Evolutionary conservation across 1,284 basidiomycete genomes (phyloP).

Genomic region (Fomitopsis betulina): DNA sequence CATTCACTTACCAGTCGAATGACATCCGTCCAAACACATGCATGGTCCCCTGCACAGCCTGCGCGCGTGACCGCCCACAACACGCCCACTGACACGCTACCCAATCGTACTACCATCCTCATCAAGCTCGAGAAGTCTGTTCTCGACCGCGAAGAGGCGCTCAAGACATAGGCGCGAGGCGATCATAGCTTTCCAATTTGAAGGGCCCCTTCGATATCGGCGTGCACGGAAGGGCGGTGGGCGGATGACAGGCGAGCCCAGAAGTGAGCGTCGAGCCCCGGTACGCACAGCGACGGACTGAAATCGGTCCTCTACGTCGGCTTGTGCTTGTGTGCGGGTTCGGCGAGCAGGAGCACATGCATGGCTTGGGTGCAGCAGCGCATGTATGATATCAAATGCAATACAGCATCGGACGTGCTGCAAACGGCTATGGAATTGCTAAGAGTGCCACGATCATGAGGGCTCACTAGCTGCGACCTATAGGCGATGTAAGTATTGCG

Average conservation of each 20-base stretch:
- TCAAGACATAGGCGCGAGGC: constrained; percentile 38
- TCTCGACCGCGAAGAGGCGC: constrained; percentile 81
- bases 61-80: constrained; percentile 96
- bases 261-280: background rate
- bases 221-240: background rate
- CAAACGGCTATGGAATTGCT: too few species aligned
- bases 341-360: too few species aligned
- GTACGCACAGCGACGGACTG: background rate
- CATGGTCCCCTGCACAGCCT: constrained; percentile 51
- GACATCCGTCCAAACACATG: constrained; percentile 1
- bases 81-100: constrained; percentile 78
- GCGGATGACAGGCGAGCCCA: background rate
- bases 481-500: too few species aligned
- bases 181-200: background rate
- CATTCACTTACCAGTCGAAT: background rate
- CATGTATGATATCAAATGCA: too few species aligned
- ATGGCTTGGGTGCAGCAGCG: too few species aligned
- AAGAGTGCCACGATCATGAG: too few species aligned
- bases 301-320: too few species aligned
- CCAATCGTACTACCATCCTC: constrained; percentile 85
- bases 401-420: too few species aligned
- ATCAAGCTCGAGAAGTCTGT: constrained; percentile 92
- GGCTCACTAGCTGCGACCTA: too few species aligned
- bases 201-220: background rate
- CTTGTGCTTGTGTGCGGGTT: too few species aligned